These are phyloP conservation scores for Phaseolus lunatus DNA, from an alignment of 306 rosid species.

Conservation along the genomic window DNA sequence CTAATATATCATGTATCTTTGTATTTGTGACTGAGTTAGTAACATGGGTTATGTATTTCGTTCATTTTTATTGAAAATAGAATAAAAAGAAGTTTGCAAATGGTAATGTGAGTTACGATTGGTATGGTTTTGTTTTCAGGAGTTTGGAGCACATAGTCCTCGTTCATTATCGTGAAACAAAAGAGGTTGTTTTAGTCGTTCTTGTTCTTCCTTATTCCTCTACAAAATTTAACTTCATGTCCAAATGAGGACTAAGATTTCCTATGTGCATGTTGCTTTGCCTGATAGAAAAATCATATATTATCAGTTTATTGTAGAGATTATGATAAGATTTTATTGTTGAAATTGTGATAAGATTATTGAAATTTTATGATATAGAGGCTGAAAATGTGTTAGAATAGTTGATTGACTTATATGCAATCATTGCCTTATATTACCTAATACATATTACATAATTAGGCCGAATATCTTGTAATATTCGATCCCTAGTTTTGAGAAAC, in stretches of 20 bases:
- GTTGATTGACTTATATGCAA: background rate
- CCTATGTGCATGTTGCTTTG: conserved; percentile 21
- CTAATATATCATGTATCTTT: conserved; percentile 9
- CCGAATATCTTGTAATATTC: background rate
- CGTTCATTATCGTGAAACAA: conserved; percentile 97
- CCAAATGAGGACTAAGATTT: conserved; percentile 21
- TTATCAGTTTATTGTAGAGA: background rate
- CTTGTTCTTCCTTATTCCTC: conserved; percentile 16
- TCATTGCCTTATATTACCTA: background rate
- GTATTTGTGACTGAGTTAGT: conserved; percentile 30
- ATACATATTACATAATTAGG: background rate
- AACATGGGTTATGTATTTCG: conserved; percentile 27
- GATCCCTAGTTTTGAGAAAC: background rate
- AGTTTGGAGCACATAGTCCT: conserved; percentile 91
- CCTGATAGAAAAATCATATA: conserved; percentile 6
- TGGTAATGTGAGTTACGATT: conserved; percentile 32
- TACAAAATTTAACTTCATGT: conserved; percentile 2
- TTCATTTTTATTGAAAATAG: conserved; percentile 8
- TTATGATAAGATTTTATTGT: background rate
- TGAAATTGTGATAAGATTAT: background rate
- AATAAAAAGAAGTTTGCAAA: conserved; percentile 15
- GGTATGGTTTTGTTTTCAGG: conserved; percentile 67
- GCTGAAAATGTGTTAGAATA: background rate
- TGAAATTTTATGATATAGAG: background rate
- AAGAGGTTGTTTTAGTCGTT: conserved; percentile 64